Evolutionary conservation across 2,329 filamentous ascomycete species (phyloP).

Genomic region (Hymenoscyphus fructigenus): DNA sequence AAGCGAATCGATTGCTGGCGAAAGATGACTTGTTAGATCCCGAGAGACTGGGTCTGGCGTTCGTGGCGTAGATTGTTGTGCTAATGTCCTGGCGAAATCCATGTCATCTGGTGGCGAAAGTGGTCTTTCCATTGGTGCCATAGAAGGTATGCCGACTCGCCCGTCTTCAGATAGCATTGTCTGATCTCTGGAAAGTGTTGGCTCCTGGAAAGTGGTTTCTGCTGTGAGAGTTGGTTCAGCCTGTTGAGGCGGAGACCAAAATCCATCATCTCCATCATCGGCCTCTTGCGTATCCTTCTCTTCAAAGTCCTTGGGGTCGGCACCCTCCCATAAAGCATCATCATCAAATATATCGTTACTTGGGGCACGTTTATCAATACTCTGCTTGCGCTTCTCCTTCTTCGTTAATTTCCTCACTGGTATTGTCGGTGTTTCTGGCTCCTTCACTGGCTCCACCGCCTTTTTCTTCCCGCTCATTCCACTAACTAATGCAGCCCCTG

Average conservation of each 20-base stretch:
- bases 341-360: conserved; percentile 48
- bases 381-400: conserved; percentile 41
- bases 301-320: conserved; percentile 38
- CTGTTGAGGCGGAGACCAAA: conserved; percentile 37
- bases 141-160: not conserved
- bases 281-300: conserved; percentile 25
- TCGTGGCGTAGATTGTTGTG: not conserved
- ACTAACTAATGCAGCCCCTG: conserved; percentile 19
- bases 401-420: conserved; percentile 38
- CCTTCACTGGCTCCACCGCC: conserved; percentile 18
- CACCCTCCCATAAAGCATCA: conserved; percentile 45
- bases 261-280: conserved; percentile 33
- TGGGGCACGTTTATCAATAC: conserved; percentile 41
- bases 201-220: conserved; percentile 14
- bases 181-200: conserved; percentile 9
- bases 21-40: conserved; percentile 5
- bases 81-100: conserved; percentile 2
- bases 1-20: conserved; percentile 9
- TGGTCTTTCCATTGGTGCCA: not conserved
- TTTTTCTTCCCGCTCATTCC: conserved; percentile 5
- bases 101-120: conserved; percentile 11
- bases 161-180: conserved; percentile 4
- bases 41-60: not conserved
- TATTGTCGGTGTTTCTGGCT: conserved; percentile 29
- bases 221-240: conserved; percentile 15